phyloP scores from a whole-genome alignment of 305 asterid species.

The Fraxinus floribunda region DNA sequence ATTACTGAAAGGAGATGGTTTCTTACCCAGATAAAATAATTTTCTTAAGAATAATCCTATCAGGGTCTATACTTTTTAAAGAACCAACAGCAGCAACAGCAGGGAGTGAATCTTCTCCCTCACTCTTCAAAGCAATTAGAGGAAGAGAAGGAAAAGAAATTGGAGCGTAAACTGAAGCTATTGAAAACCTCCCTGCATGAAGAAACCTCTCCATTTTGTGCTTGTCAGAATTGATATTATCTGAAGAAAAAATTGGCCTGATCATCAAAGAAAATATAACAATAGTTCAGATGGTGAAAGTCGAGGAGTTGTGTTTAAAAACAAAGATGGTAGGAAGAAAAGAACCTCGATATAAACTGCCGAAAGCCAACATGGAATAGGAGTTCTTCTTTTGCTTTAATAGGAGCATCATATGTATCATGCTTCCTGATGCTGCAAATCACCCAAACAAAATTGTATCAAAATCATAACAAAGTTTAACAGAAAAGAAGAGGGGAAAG shows the following conservation, averaged over 20 bases:
- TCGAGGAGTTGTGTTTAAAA: neutral
- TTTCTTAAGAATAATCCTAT: slow-evolving; percentile 82
- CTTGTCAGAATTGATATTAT: slow-evolving; percentile 67
- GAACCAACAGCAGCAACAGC: slow-evolving; percentile 84
- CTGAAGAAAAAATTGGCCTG: slow-evolving; percentile 90
- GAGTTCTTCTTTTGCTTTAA: slow-evolving; percentile 95
- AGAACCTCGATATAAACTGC: slow-evolving; percentile 70
- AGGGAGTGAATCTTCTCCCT: slow-evolving; percentile 52
- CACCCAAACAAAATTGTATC: slow-evolving; percentile 13
- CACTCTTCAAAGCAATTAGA: slow-evolving; percentile 66
- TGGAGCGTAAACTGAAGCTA: slow-evolving; percentile 89
- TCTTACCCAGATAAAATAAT: slow-evolving; percentile 89
- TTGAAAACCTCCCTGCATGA: slow-evolving; percentile 79
- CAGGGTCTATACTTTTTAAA: slow-evolving; percentile 72
- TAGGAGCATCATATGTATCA: slow-evolving; percentile 72
- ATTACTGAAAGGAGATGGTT: neutral
- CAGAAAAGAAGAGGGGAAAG: slow-evolving; percentile 5
- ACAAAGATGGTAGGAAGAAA: slow-evolving; percentile 5
- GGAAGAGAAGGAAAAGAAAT: slow-evolving; percentile 77
- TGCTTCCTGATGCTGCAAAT: slow-evolving; percentile 70
- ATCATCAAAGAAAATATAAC: slow-evolving; percentile 11
- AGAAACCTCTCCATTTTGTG: slow-evolving; percentile 99
- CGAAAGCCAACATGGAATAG: slow-evolving; percentile 93
- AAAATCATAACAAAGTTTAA: slow-evolving; percentile 15
- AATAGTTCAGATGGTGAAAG: slow-evolving; percentile 6